Evolutionary conservation across 2,329 filamentous ascomycete species (phyloP), one percentile per base, ranked within the genome.

Genomic region (Pseudogymnoascus sp.): DNA sequence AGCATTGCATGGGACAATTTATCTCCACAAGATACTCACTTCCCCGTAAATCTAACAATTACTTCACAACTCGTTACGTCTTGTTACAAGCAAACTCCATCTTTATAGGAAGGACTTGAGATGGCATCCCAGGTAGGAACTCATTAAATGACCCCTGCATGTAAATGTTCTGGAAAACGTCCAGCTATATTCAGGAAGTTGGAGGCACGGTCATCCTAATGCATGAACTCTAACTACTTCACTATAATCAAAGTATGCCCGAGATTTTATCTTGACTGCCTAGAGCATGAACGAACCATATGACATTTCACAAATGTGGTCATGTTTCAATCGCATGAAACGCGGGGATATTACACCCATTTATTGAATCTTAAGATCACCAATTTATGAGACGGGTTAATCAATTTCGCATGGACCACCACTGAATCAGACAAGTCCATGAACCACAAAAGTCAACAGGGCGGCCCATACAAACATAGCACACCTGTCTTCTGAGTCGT

Each of bases 341-440:
- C 47, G 47, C 29, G 47, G 29, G 29, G n/a, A 54, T 54, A 54
- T 54, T 54, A 54, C 47, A 17, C 13, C 47, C 47, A 17, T 54
- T 54, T 54, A 54, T 54, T 54, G 47, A 54, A 6, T 33, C 29
- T 54, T 54, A 54, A 54, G 29, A 54, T 54, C 47, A 54, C 47
- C 47, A 54, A 54, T 54, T 54, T 54, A 54, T 54, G 47, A 54
- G 47, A 54, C 47, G 47, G 47, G 47, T 54, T 54, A 35, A 54
- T 33, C 47, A 54, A 54, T 54, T 54, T 54, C 47, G 47, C 47
- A 54, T 54, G 47, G 47, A 21, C 47, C 47, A 54, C 47, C 47
- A 35, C 47, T 54, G 47, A 54, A 54, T 54, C 47, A 54, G 47
- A 54, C 47, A 54, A 54, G 47, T 17, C 44, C n/a, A 54, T 33